Evolutionary conservation across 1,284 basidiomycete genomes (phyloP), one percentile per base, ranked within the genome.

Genomic region (Porogramme epimiltina): DNA sequence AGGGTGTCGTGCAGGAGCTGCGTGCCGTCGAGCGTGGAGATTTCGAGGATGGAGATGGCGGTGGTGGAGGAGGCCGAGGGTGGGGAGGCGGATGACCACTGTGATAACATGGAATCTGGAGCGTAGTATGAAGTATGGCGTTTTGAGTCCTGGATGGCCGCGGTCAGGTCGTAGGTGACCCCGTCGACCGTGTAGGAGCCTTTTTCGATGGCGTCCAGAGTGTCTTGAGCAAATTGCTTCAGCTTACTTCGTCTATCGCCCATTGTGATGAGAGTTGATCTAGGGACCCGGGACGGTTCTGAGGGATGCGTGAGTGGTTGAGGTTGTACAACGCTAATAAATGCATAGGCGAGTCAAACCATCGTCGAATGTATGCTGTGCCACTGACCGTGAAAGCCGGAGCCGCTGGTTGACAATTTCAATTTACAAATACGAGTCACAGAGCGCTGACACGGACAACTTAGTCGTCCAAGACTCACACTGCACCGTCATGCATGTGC

Each of bases 11-110:
- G 60, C 5, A 64, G 51, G 23, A 67, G 57, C 15, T 65, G 73
- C 19, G 77, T 74, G 9, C 80, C 82, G 28, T 76, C 74, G 16
- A 85, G 71, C 1, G 81, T 84, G 18, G 82, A 81, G 15, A 79
- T 69, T 62, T 84, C 80, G 8, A 75, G 60, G 24, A 83, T 61
- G 3, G 73, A 72, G 24, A 81, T 66, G 47, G 73, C 64, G 23
- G 54, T 43, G 18, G 39, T 23, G n/a, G 28, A 22, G 3, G 22
- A 28, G 10, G 3, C 71, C 60, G 16, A 50, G 51, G 20, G 56
- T 54, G 3, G 45, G n/a, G 6, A 59, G 36, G 36, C 59, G 50
- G 49, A 31, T 26, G 63, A 18, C 78, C 79, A 80, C 23, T 59
- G 55, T 4, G 75, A 70, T 3, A 76, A 61, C 3, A 68, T 38